Evolutionary conservation across 2,329 filamentous ascomycete genomes (phyloP), one percentile per base, ranked within the genome.

Genomic region (Claviceps monticola): DNA sequence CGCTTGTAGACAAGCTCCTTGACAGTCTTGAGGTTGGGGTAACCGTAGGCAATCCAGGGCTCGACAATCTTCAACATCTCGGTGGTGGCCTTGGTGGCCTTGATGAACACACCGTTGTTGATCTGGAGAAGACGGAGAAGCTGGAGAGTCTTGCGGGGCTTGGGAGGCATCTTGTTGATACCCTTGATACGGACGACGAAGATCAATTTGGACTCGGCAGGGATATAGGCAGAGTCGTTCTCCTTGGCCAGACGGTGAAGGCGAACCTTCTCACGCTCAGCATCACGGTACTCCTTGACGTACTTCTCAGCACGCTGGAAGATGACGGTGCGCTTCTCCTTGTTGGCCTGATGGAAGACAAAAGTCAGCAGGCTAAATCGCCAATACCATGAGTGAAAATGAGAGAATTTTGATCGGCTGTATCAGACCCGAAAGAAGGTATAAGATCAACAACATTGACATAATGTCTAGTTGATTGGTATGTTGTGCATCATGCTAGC

Each of bases 141-240:
- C 79, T 98, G 93, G 66, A 98, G 84, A 69, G 95, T 97, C 85
- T 98, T 98, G 82, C 93, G 90, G 75, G 94, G 94, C 87, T 98
- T 97, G 66, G 93, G 93, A 71, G 94, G 84, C 67, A 98, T 97
- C 87, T 98, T 98, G 88, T 97, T 97, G 89, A 98, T 97, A 95
- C 91, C 93, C 88, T 98, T 98, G 82, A 98, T 98, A 73, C 93
- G 91, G 74, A 97, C 78, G 66, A 98, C 83, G 73, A 98, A 98
- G 78, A 91, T 89, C 68, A 98, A 80, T 78, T 95, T 96, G 70
- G 87, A 76, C 82, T 98, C 89, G 59, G 88, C 90, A 60, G 88
- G 84, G 63, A 98, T 86, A 75, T 94, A 93, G 82, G 91, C 93
- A 71, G 82, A 86, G 72, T 91, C 91, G 68, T 88, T 83, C 74